Base-by-base conservation (phyloP, 257 asterid species). In the Rhazya stricta region DNA sequence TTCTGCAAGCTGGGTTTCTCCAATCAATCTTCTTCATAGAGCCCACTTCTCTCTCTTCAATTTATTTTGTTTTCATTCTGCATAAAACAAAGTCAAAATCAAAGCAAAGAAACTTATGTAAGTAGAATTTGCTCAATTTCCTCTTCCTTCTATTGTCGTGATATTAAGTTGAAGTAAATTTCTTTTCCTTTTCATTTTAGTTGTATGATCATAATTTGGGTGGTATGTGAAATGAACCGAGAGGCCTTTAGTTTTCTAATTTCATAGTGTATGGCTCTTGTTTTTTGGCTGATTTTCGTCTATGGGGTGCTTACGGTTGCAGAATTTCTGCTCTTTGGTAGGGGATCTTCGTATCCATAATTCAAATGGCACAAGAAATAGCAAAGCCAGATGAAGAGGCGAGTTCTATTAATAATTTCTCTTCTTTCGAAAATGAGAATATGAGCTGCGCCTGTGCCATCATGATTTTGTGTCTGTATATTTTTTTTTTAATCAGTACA, bases 361-460 rank as follows among this genome's bases (percentile, higher is more conserved):
- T 78, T 68, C 69, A 73, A 74, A 91, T 92, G 97, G 91, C 93
- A 25, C 84, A 83, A 69, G 83, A 74, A 75, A 79, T 51, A 69
- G 72, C 32, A 15, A 81, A 73, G 73, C 83, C 84, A 57, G 87
- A 72, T 67, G 95, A 80, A 83, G 89, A 85, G 96, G 97, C 89
- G 73, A 67, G 76, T 76, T 69, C 34, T n/a, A 34, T 27, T 63
- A 68, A 63, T 42, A 6, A 56, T 11, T 60, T 78, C 71, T 74
- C 34, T 69, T 32, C 4, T 30, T 46, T 43, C 45, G 23, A 78
- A 53, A 57, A 45, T 42, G 32, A 11, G 42, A 19, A 37, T 9
- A 23, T 53, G 67, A 23, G 34, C 1, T n/a, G 30, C 6, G 61
- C 30, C 13, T 8, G 21, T 1, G 8, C 4, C 25, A 18, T 21